Evolutionary conservation across 1,284 basidiomycete species (phyloP).

Genomic region (Thelephora terrestris): DNA sequence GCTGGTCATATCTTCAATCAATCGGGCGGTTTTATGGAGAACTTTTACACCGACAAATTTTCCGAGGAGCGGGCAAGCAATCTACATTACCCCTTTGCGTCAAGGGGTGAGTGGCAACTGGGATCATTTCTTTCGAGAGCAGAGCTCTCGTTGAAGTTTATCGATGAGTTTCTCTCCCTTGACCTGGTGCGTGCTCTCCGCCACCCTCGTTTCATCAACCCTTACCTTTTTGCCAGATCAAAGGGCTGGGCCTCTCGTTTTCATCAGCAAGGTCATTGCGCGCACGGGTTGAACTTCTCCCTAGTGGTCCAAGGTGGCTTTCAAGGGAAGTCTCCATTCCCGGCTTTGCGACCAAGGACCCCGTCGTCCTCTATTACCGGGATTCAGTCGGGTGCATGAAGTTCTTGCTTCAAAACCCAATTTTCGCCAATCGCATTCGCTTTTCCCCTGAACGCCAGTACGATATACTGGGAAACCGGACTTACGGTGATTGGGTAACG

Average conservation of each 20-base stretch:
- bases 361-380: background rate
- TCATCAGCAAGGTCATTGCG: background rate
- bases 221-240: background rate
- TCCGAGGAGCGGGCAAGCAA: background rate
- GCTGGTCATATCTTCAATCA: no score
- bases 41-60: background rate
- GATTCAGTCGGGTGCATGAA: background rate
- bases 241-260: background rate
- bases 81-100: background rate
- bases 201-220: no score
- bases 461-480: background rate
- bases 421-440: background rate
- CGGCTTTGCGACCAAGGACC: background rate
- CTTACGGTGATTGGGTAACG: background rate
- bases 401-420: background rate
- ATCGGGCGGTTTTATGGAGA: no score
- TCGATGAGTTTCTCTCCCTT: no score
- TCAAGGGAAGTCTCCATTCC: background rate
- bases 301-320: background rate
- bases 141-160: constrained; percentile 56
- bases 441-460: background rate
- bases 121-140: background rate
- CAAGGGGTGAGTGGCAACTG: background rate
- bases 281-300: background rate
- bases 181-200: no score